Conservation (phyloP, 2,329 filamentous ascomycete genomes). For the Immersiporthe knoxdaviesiana region DNA sequence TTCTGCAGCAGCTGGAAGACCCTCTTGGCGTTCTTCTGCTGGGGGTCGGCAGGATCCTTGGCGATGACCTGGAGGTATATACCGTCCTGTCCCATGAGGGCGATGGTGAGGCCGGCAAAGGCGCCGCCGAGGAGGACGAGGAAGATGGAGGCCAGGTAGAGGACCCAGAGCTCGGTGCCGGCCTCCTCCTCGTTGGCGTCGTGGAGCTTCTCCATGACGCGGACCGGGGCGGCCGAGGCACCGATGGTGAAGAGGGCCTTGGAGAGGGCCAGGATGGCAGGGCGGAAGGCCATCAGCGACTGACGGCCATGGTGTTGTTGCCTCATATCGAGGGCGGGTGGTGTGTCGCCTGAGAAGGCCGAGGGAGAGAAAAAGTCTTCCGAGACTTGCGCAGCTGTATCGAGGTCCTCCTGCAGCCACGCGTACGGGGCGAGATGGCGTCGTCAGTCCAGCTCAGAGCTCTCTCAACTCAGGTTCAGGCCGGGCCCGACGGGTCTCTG, state of each 20-base stretch:
- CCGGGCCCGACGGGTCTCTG: too few species aligned
- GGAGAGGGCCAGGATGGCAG: slow-evolving; percentile 55
- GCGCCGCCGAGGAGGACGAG: slow-evolving; percentile 88
- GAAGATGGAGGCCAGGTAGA: slow-evolving; percentile 75
- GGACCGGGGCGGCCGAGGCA: slow-evolving; percentile 52
- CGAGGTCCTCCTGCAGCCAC: neutral
- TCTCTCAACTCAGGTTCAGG: neutral
- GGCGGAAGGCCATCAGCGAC: slow-evolving; percentile 27
- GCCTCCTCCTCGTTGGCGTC: slow-evolving; percentile 55
- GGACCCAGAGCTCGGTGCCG: slow-evolving; percentile 75
- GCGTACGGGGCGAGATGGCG: neutral
- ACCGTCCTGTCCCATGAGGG: slow-evolving; percentile 79
- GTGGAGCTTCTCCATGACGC: slow-evolving; percentile 39
- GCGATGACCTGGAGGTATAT: slow-evolving; percentile 96
- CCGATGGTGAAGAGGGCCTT: slow-evolving; percentile 55
- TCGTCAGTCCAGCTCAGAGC: neutral
- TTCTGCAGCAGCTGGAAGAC: slow-evolving; percentile 80
- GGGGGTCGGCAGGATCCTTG: slow-evolving; percentile 79
- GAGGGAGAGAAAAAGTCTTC: neutral
- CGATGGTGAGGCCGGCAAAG: slow-evolving; percentile 92
- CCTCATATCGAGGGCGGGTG: slow-evolving; percentile 18
- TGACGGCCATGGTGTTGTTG: slow-evolving; percentile 15
- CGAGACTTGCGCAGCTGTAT: neutral
- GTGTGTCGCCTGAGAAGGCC: slow-evolving; percentile 1
- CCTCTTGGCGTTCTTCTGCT: slow-evolving; percentile 80